phyloP scores from a whole-genome alignment of 371 early-diverging fungal species.

The Mortierella sp. region DNA sequence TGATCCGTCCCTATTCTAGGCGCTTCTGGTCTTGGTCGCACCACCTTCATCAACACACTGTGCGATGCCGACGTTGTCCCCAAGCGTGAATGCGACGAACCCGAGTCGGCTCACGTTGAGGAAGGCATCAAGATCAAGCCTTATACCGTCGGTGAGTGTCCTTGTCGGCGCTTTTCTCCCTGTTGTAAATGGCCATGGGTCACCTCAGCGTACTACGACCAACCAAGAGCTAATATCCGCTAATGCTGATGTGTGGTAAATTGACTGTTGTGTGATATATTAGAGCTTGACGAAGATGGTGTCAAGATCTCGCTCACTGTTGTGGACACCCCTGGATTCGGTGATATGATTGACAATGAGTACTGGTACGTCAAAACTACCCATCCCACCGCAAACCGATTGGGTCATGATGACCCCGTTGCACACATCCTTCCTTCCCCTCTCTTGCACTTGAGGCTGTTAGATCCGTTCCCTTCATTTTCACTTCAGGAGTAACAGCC shows the following conservation, averaged over 20 bases:
- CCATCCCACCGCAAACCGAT: neutral
- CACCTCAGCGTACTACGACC: too few relatives aligned
- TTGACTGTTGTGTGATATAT: neutral
- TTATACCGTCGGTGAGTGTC: slow-evolving; percentile 71
- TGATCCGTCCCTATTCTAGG: slow-evolving; percentile 58
- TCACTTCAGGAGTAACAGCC: too few relatives aligned
- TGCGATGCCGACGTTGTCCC: slow-evolving; percentile 82
- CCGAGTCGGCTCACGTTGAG: slow-evolving; percentile 91
- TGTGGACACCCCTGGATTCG: slow-evolving; percentile 98
- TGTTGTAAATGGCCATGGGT: neutral
- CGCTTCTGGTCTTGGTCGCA: slow-evolving; percentile 95
- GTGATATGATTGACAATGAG: slow-evolving; percentile 90
- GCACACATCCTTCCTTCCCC: neutral
- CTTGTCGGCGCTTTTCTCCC: neutral
- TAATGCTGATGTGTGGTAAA: neutral
- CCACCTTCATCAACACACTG: slow-evolving; percentile 98
- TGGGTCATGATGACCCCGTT: neutral
- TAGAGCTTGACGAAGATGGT: slow-evolving; percentile 97
- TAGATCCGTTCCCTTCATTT: too few relatives aligned
- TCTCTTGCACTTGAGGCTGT: neutral
- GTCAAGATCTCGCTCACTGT: slow-evolving; percentile 87
- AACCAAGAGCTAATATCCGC: too few relatives aligned
- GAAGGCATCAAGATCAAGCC: slow-evolving; percentile 93
- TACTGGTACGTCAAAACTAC: slow-evolving; percentile 59
- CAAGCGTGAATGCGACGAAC: slow-evolving; percentile 77